phyloP scores from a whole-genome alignment of 495 filamentous ascomycete genomes.

The Durotheca rogersii region DNA sequence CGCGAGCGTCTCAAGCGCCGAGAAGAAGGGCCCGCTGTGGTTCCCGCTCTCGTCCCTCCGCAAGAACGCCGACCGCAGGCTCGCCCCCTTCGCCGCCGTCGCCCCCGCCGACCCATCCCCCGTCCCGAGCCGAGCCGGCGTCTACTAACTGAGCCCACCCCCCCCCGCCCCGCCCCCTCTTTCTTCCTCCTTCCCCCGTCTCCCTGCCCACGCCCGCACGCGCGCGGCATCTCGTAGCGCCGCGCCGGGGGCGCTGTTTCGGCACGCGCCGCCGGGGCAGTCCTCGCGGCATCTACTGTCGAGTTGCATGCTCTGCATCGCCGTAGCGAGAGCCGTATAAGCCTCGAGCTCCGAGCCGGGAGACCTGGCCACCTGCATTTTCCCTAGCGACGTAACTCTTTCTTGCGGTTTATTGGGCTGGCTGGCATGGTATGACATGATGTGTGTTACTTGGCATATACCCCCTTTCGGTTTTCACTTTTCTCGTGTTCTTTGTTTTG shows the following conservation, averaged over 20 bases:
- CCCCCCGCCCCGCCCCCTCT: background rate
- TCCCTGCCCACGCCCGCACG: too few relatives aligned
- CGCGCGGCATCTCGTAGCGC: too few relatives aligned
- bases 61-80: constrained; percentile 29
- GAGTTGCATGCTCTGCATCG: too few relatives aligned
- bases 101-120: constrained; percentile 19
- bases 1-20: constrained; percentile 35
- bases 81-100: constrained; percentile 12
- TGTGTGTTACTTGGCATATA: constrained; percentile 26
- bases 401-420: constrained; percentile 25
- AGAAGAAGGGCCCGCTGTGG: constrained; percentile 31
- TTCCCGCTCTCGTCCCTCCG: constrained; percentile 38
- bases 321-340: too few relatives aligned
- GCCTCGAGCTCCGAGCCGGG: too few relatives aligned
- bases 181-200: background rate
- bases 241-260: too few relatives aligned
- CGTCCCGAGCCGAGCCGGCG: constrained; percentile 21
- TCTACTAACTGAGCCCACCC: constrained; percentile 14
- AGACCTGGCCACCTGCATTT: too few relatives aligned
- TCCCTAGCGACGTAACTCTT: too few relatives aligned
- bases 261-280: too few relatives aligned
- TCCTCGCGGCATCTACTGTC: too few relatives aligned
- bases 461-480: constrained; percentile 12
- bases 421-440: constrained; percentile 23
- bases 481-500: too few relatives aligned